A percentile compares a stretch with the other conserved stretches of the same genome.
phyloP scores from a whole-genome alignment of 2,329 filamentous ascomycete genomes.

The Penicillium griseofulvum region DNA sequence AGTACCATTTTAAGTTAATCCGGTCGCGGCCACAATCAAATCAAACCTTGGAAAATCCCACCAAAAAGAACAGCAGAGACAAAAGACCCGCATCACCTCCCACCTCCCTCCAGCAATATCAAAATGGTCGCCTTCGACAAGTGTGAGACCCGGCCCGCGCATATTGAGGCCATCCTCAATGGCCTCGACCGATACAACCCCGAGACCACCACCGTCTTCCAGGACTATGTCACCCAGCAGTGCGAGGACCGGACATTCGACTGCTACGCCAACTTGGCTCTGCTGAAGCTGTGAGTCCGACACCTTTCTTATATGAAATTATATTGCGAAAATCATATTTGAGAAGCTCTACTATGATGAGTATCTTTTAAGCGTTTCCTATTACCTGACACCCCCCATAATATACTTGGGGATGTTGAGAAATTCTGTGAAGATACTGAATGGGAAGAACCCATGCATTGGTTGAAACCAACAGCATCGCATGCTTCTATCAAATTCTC shows the following conservation, averaged over 20 bases:
- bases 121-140: conserved; percentile 66
- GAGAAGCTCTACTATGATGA: conserved; percentile 62
- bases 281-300: conserved; percentile 82
- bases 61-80: conserved; percentile 25
- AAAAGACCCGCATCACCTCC: conserved; percentile 25
- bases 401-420: conserved; percentile 61
- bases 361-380: conserved; percentile 82
- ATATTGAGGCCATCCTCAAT: conserved; percentile 91
- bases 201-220: conserved; percentile 88
- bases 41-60: conserved; percentile 26
- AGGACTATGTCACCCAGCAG: conserved; percentile 91
- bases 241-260: conserved; percentile 94
- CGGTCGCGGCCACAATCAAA: conserved; percentile 27
- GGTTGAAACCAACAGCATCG: conserved; percentile 10
- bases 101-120: conserved; percentile 15
- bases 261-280: conserved; percentile 91
- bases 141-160: conserved; percentile 84
- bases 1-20: conserved; percentile 15
- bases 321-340: not conserved
- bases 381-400: conserved; percentile 75
- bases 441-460: conserved; percentile 21
- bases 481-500: not conserved
- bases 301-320: conserved; percentile 8
- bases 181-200: conserved; percentile 98
- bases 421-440: conserved; percentile 70